Conservation (phyloP, 1,139 yeast species). For the Sugiyamaella xylanicola region DNA sequence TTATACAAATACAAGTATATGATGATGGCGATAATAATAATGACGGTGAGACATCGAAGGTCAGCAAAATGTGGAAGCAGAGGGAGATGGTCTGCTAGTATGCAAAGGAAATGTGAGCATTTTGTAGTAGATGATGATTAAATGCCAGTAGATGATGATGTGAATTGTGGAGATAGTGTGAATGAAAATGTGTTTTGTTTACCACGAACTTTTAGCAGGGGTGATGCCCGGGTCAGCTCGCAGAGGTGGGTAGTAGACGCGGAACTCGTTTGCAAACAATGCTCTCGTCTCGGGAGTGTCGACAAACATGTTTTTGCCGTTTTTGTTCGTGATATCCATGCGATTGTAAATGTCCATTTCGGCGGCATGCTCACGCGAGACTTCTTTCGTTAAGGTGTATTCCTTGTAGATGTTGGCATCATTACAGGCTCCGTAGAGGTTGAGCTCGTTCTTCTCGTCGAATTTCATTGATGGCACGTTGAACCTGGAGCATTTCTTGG, state of each 20-base stretch:
- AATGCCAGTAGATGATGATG: no score
- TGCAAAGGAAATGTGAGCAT: no score
- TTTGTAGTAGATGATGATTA: no score
- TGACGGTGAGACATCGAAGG: neutral
- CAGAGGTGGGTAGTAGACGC: conserved; percentile 25
- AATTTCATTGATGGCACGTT: conserved; percentile 25
- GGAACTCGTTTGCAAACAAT: conserved; percentile 24
- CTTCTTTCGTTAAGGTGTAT: conserved; percentile 29
- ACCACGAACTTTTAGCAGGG: neutral
- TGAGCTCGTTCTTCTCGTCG: conserved; percentile 27
- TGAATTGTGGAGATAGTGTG: neutral
- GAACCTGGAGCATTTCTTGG: conserved; percentile 29
- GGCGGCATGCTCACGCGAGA: conserved; percentile 31
- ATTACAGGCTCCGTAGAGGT: conserved; percentile 37
- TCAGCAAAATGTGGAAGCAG: neutral
- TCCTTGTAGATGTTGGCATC: conserved; percentile 30
- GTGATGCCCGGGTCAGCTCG: conserved; percentile 26
- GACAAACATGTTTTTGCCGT: conserved; percentile 15
- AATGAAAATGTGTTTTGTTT: neutral
- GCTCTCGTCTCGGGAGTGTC: conserved; percentile 19
- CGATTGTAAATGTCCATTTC: conserved; percentile 32
- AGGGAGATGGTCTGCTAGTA: no score
- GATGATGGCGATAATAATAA: neutral
- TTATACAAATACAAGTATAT: conserved; percentile 10
- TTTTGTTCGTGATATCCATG: conserved; percentile 17